These are phyloP conservation scores for Groenewaldozyma tartarivorans DNA, from an alignment of 805 yeast genomes.

Conservation along the genomic window DNA sequence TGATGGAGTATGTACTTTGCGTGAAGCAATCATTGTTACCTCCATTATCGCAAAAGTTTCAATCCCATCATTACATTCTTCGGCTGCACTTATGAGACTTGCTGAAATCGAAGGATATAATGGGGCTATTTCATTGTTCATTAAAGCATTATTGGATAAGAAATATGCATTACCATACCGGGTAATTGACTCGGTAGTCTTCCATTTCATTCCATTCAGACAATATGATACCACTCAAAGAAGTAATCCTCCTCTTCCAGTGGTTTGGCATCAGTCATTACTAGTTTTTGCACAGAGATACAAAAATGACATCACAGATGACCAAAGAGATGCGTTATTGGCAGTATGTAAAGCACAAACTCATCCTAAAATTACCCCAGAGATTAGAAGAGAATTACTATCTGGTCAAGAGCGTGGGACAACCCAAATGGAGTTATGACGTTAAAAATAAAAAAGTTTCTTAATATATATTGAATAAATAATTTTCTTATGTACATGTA, in stretches of 20 bases:
- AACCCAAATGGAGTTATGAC: background rate
- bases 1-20: conserved; percentile 68
- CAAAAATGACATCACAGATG: conserved; percentile 97
- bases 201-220: conserved; percentile 88
- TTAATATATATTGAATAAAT: background rate
- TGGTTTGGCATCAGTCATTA: conserved; percentile 96
- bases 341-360: conserved; percentile 86
- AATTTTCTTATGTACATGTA: background rate
- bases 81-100: conserved; percentile 85
- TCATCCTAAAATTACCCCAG: conserved; percentile 85
- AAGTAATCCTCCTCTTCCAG: conserved; percentile 44
- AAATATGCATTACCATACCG: conserved; percentile 96
- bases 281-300: conserved; percentile 91
- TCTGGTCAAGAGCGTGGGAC: conserved; percentile 44
- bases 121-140: conserved; percentile 85
- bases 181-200: conserved; percentile 88
- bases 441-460: background rate
- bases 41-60: conserved; percentile 84
- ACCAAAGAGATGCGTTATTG: conserved; percentile 87
- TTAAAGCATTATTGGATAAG: conserved; percentile 81
- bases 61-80: conserved; percentile 89
- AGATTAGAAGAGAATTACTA: conserved; percentile 82
- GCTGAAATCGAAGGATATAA: conserved; percentile 64
- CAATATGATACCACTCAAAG: conserved; percentile 23
- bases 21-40: conserved; percentile 93